Conservation (phyloP, 805 yeast genomes). For the Grigorovia jiainica region DNA sequence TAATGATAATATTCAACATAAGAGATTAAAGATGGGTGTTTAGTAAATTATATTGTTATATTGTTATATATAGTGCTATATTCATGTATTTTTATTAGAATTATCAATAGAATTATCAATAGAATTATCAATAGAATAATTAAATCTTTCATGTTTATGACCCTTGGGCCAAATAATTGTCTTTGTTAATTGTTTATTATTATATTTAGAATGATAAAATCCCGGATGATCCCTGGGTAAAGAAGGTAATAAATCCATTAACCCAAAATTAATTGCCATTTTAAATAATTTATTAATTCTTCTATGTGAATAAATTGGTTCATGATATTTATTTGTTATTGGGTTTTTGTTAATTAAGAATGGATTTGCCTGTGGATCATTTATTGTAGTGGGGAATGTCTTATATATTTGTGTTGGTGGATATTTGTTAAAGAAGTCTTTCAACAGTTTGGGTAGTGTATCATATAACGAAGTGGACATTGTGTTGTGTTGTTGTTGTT, state of each 20-base stretch:
- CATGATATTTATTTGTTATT: constrained; percentile 65
- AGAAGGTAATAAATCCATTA: constrained; percentile 63
- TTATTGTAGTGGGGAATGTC: constrained; percentile 51
- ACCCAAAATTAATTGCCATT: constrained; percentile 72
- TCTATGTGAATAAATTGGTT: constrained; percentile 70
- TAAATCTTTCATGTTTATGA: constrained; percentile 62
- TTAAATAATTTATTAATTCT: constrained; percentile 78
- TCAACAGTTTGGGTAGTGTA: constrained; percentile 60
- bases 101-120: too few relatives aligned
- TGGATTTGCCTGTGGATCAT: constrained; percentile 72
- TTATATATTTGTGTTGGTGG: constrained; percentile 73
- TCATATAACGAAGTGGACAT: constrained; percentile 33
- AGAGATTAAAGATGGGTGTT: constrained; percentile 30
- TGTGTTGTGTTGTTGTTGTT: not conserved
- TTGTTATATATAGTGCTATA: not conserved
- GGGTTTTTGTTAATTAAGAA: constrained; percentile 81
- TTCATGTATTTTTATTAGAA: too few relatives aligned
- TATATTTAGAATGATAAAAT: constrained; percentile 72
- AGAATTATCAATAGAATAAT: too few relatives aligned
- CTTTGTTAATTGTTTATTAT: constrained; percentile 56
- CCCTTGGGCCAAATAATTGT: constrained; percentile 77
- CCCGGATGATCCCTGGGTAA: constrained; percentile 18
- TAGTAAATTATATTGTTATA: constrained; percentile 4
- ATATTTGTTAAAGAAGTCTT: constrained; percentile 65
- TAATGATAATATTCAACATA: constrained; percentile 14